These are phyloP conservation scores for Daldinia loculata DNA, from an alignment of 495 filamentous ascomycete genomes.

Conservation along the genomic window DNA sequence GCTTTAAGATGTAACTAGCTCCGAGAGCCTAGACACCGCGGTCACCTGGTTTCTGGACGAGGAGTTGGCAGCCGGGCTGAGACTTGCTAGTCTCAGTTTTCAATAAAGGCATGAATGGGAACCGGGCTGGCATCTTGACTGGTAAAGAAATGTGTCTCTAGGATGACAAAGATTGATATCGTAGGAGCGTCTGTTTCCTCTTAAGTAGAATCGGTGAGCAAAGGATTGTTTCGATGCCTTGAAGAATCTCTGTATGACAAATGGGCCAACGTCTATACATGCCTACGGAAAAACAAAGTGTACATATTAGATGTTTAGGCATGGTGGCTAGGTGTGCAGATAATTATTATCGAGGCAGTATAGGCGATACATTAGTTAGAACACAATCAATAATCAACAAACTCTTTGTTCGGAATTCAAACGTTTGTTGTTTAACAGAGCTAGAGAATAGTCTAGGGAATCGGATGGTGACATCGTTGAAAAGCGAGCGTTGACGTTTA, in stretches of 20 bases:
- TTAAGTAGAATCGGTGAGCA: no score
- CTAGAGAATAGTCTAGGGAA: no score
- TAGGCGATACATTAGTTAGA: background rate
- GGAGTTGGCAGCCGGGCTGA: conserved; percentile 7
- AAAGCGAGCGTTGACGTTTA: background rate
- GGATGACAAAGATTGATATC: background rate
- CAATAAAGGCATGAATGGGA: conserved; percentile 7
- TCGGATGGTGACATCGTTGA: no score
- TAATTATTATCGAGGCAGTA: background rate
- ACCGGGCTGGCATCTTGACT: conserved; percentile 13
- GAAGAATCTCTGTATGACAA: background rate
- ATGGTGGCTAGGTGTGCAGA: background rate
- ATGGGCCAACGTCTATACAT: background rate
- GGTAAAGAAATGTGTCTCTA: background rate
- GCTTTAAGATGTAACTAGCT: conserved; percentile 1
- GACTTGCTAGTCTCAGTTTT: background rate
- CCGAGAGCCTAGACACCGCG: conserved; percentile 3
- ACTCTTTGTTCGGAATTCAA: background rate
- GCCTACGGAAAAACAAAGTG: background rate
- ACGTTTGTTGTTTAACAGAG: background rate
- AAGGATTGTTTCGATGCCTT: background rate
- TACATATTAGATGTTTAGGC: background rate
- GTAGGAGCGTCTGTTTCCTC: background rate
- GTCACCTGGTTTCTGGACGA: background rate
- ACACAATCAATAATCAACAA: background rate